phyloP scores from a whole-genome alignment of 768 basidiomycete genomes.

The Galerina marginata region DNA sequence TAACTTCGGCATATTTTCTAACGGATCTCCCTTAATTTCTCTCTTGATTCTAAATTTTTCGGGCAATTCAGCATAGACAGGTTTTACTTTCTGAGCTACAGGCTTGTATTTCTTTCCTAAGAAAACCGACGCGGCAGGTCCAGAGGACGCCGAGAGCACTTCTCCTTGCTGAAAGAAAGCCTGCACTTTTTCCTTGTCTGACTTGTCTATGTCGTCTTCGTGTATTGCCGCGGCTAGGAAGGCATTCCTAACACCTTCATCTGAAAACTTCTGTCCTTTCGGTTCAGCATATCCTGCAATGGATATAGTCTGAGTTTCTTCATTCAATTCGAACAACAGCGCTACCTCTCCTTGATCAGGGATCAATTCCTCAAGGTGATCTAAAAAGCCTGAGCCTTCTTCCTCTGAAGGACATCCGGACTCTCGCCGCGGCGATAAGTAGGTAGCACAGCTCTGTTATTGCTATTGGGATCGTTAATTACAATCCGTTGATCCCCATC shows the following conservation, averaged over 20 bases:
- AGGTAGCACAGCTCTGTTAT: conserved; percentile 10
- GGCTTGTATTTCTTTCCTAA: conserved; percentile 16
- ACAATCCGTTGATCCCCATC: conserved; percentile 28
- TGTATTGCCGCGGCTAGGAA: no score
- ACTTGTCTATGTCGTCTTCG: no score
- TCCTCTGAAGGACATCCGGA: neutral
- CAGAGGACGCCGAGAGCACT: no score
- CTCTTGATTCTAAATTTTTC: conserved; percentile 10
- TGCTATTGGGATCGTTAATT: conserved; percentile 30
- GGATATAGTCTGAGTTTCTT: neutral
- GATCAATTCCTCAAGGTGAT: conserved; percentile 7
- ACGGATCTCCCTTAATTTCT: conserved; percentile 15
- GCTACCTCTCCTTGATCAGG: neutral
- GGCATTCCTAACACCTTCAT: no score
- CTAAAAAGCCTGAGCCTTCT: neutral
- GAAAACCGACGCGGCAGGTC: neutral
- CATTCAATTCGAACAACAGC: conserved; percentile 3
- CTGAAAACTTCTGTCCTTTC: no score
- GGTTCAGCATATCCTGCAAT: no score
- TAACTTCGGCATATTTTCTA: conserved; percentile 6
- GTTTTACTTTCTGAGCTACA: conserved; percentile 11
- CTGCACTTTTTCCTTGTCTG: no score
- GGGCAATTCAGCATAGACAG: conserved; percentile 8
- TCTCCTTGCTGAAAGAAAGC: no score
- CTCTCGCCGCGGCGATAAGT: conserved; percentile 7